Conservation (phyloP, 2,329 filamentous ascomycete genomes). For the Furcasterigmium furcatum region DNA sequence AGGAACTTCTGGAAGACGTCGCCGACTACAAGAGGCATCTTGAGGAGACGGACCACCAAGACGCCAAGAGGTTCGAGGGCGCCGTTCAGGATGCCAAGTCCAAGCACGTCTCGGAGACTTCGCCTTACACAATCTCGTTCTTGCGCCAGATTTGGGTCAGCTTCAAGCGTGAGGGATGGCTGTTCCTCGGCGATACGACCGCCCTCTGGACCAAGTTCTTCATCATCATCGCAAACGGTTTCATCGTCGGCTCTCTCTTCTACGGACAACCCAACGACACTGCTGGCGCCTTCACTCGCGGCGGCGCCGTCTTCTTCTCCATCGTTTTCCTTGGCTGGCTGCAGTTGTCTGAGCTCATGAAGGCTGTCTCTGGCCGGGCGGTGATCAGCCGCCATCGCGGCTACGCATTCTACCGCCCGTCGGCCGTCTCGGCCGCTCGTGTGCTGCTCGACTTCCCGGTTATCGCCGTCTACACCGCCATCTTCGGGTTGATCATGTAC, state of each 20-base stretch:
- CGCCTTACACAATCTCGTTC: slow-evolving; percentile 75
- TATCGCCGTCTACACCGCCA: slow-evolving; percentile 61
- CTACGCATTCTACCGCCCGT: slow-evolving; percentile 51
- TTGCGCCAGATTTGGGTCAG: slow-evolving; percentile 65
- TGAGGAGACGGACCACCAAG: slow-evolving; percentile 48
- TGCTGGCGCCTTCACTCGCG: slow-evolving; percentile 57
- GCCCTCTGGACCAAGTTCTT: slow-evolving; percentile 77
- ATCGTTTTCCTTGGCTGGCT: slow-evolving; percentile 59
- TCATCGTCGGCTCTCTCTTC: slow-evolving; percentile 79
- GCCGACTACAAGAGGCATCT: slow-evolving; percentile 40
- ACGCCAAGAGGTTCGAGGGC: slow-evolving; percentile 63
- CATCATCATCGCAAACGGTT: slow-evolving; percentile 68
- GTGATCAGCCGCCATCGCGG: slow-evolving; percentile 49
- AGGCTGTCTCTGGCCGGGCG: slow-evolving; percentile 66
- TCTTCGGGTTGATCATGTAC: slow-evolving; percentile 72
- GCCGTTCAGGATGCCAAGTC: slow-evolving; percentile 67
- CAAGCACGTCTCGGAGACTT: slow-evolving; percentile 64
- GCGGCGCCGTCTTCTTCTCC: slow-evolving; percentile 46
- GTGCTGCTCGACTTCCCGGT: slow-evolving; percentile 56
- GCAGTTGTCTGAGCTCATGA: slow-evolving; percentile 75
- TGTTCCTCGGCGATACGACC: slow-evolving; percentile 71
- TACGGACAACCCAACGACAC: slow-evolving; percentile 60
- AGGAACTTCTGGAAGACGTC: slow-evolving; percentile 58
- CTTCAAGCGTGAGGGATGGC: slow-evolving; percentile 78
- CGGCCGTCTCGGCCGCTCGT: slow-evolving; percentile 53